These are phyloP conservation scores for Fusarium goolgardi DNA, from an alignment of 2,329 filamentous ascomycete genomes.

Conservation along the genomic window DNA sequence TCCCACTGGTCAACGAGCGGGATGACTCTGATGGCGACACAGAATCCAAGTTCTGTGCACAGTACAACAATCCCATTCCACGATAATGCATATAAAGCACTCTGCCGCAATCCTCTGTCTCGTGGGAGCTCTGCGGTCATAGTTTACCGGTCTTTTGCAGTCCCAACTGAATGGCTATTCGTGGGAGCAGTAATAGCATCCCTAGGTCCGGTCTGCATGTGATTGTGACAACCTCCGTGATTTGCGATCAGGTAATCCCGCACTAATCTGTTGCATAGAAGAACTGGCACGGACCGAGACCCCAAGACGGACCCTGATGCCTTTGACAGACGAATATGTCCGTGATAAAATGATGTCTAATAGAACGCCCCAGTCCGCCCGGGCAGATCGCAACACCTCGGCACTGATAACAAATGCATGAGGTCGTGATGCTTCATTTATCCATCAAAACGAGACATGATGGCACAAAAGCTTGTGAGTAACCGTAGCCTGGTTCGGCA, in stretches of 20 bases:
- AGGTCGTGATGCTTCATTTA: background rate
- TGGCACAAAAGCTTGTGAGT: background rate
- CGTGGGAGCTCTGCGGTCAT: conserved; percentile 10
- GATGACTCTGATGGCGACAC: conserved; percentile 3
- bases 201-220: background rate
- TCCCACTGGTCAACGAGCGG: background rate
- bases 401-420: background rate
- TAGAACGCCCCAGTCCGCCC: background rate
- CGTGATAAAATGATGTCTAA: conserved; percentile 10
- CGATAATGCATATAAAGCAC: background rate
- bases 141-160: conserved; percentile 4
- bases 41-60: background rate
- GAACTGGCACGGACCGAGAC: background rate
- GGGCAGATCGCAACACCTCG: background rate
- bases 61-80: background rate
- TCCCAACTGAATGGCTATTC: background rate
- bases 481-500: conserved; percentile 4
- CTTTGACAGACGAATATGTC: conserved; percentile 1
- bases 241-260: background rate
- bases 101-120: conserved; percentile 1
- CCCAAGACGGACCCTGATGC: background rate
- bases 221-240: conserved; percentile 1
- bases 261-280: conserved; percentile 3
- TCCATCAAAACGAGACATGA: conserved; percentile 5
- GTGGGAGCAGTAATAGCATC: conserved; percentile 1